Percentiles rank a stretch among this genome's conserved stretches.
Evolutionary conservation across 2,329 filamentous ascomycete species (phyloP).

Genomic region (Paecilomyces sp.): DNA sequence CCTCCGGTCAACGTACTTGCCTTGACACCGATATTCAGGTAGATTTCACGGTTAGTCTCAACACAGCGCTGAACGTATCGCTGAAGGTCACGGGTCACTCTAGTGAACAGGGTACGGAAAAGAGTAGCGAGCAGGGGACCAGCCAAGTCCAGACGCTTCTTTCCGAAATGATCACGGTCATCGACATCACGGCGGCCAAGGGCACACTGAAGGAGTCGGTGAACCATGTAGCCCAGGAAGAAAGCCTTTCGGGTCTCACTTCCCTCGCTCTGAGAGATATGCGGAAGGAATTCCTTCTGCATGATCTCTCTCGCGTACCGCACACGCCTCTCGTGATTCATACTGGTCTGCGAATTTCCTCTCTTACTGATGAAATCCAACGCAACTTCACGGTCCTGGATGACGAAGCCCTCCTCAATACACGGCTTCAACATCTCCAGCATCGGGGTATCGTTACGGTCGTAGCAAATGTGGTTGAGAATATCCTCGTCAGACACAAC

Average conservation of each 20-base stretch:
- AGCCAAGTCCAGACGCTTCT: conserved; percentile 93
- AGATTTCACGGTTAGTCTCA: conserved; percentile 82
- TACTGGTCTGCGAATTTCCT: conserved; percentile 63
- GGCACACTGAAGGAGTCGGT: conserved; percentile 87
- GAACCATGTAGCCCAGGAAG: conserved; percentile 98
- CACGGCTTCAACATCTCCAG: conserved; percentile 95
- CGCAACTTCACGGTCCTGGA: conserved; percentile 90
- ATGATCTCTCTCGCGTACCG: conserved; percentile 89
- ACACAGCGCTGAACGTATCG: conserved; percentile 89
- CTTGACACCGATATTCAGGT: conserved; percentile 84
- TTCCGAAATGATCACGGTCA: conserved; percentile 97
- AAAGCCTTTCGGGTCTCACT: conserved; percentile 95
- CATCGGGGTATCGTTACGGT: conserved; percentile 92
- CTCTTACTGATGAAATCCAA: conserved; percentile 94
- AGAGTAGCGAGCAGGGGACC: conserved; percentile 92
- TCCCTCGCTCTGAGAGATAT: conserved; percentile 91
- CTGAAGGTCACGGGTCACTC: conserved; percentile 84
- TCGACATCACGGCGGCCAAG: conserved; percentile 90
- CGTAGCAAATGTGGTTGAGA: conserved; percentile 94
- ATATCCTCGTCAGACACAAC: conserved; percentile 98
- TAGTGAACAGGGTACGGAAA: conserved; percentile 85
- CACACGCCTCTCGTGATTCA: conserved; percentile 79
- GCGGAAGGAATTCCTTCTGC: conserved; percentile 92
- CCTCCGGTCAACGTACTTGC: conserved; percentile 85
- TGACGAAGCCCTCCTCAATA: conserved; percentile 92